Conservation (phyloP, 371 early-diverging fungal genomes). For the Haplosporangium sp. region DNA sequence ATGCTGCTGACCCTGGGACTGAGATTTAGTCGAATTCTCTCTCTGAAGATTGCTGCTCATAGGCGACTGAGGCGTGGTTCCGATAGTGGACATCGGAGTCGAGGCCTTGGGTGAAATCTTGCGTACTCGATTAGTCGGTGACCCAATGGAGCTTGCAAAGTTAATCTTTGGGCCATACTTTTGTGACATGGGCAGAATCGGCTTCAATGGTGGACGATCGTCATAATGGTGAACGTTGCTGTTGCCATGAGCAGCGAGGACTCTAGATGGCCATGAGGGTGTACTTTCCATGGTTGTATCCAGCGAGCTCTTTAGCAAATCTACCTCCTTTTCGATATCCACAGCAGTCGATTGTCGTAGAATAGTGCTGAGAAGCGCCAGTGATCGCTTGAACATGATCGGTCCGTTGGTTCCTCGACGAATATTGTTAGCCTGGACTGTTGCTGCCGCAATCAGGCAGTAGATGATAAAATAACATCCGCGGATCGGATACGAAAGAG, state of each 20-base stretch:
- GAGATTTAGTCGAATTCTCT: no score
- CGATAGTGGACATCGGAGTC: conserved; percentile 1
- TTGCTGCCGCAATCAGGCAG: conserved; percentile 56
- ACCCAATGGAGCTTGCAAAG: conserved; percentile 18
- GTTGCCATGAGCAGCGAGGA: neutral
- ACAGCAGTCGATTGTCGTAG: conserved; percentile 43
- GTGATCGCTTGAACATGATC: conserved; percentile 48
- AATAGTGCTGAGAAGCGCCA: conserved; percentile 36
- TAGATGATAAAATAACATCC: conserved; percentile 58
- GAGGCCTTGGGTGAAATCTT: conserved; percentile 43
- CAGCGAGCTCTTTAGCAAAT: conserved; percentile 41
- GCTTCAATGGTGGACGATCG: conserved; percentile 41
- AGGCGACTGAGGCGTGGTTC: conserved; percentile 6
- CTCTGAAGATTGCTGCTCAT: neutral
- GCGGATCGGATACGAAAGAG: conserved; percentile 54
- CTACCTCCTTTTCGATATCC: conserved; percentile 47
- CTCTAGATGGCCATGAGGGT: neutral
- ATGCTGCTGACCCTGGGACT: no score
- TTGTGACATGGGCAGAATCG: conserved; percentile 52
- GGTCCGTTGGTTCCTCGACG: conserved; percentile 37
- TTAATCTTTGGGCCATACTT: conserved; percentile 33
- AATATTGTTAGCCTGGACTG: conserved; percentile 47
- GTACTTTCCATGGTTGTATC: conserved; percentile 14
- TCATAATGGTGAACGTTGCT: conserved; percentile 13
- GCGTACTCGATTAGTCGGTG: conserved; percentile 29